Base-by-base conservation (phyloP, 2,329 filamentous ascomycete species). In the Biscogniauxia mediterranea region DNA sequence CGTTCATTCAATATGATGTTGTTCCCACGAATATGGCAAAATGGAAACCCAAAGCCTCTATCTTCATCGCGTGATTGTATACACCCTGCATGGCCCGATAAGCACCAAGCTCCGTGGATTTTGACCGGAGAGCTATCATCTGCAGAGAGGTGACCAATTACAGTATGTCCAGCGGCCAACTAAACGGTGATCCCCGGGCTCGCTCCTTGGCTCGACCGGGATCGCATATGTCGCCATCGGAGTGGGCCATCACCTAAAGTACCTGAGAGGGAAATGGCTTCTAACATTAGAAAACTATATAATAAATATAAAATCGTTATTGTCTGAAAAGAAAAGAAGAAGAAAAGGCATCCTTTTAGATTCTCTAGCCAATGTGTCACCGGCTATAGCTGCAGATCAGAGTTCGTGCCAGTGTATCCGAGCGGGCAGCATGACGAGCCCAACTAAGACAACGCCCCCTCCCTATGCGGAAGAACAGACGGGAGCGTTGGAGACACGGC, bases 401-500 rank as follows among this genome's bases (percentile, higher is more conserved):
- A n/a, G 38, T 46, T 46, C 38, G 13, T 46, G 7, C 11, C 38
- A 6, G 38, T n/a, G 38, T 46, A 46, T 17, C 38, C 38, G 17
- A 52, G 50, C 20, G 56, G 28, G 20, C 58, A 61, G 38, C 21
- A 65, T 63, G 63, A 57, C 63, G 13, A 55, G 57, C 7, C 54
- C 59, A 23, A 60, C 32, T 5, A 13, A 52, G 21, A 32, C 46
- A 53, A 57, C 28, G 38, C 5, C 58, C 17, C 52, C 61, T 9
- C 1, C 23, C 19, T 49, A 55, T 21, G 57, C 57, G 32, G 26
- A 59, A 5, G 52, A 19, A 3, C 23, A 21, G n/a, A 20, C 11
- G 52, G 86, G 6, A 17, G 38, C 13, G 23, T 25, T 20, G 13
- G 38, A 28, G 28, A 32, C 52, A 11, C 70, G 64, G 59, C 64